Conservation (phyloP, 345 rosid species). For the Euphorbia tirucalli region DNA sequence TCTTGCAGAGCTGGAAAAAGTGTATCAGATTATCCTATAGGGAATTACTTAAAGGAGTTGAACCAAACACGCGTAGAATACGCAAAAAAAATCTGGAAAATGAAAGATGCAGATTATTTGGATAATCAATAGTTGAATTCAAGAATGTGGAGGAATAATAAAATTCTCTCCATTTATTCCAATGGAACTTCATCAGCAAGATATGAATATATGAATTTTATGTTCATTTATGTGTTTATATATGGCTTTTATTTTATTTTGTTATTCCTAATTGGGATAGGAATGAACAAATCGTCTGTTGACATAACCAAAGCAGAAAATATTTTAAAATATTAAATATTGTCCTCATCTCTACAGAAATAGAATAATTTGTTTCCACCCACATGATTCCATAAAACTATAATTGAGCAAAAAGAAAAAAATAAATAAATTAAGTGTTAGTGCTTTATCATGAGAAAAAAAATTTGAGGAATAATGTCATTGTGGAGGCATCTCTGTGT, state of each 20-base stretch:
- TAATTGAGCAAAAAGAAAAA: not conserved
- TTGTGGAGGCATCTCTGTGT: constrained; percentile 19
- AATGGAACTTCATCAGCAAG: constrained; percentile 52
- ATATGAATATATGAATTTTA: constrained; percentile 38
- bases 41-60: constrained; percentile 4
- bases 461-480: constrained; percentile 21
- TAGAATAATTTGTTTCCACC: constrained; percentile 10
- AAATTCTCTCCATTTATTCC: constrained; percentile 44
- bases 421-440: not conserved
- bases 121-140: constrained; percentile 30
- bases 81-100: constrained; percentile 17
- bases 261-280: constrained; percentile 57
- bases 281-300: constrained; percentile 38
- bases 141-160: constrained; percentile 12
- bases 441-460: too few relatives aligned
- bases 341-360: constrained; percentile 1
- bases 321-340: too few relatives aligned
- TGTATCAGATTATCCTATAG: constrained; percentile 14
- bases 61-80: constrained; percentile 20
- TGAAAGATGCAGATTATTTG: constrained; percentile 26
- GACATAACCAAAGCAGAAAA: constrained; percentile 38
- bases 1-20: too few relatives aligned
- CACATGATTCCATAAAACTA: too few relatives aligned
- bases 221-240: constrained; percentile 8
- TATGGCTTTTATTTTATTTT: constrained; percentile 27